Evolutionary conservation across 768 basidiomycete species (phyloP).

Genomic region (Auricularia heimuer): DNA sequence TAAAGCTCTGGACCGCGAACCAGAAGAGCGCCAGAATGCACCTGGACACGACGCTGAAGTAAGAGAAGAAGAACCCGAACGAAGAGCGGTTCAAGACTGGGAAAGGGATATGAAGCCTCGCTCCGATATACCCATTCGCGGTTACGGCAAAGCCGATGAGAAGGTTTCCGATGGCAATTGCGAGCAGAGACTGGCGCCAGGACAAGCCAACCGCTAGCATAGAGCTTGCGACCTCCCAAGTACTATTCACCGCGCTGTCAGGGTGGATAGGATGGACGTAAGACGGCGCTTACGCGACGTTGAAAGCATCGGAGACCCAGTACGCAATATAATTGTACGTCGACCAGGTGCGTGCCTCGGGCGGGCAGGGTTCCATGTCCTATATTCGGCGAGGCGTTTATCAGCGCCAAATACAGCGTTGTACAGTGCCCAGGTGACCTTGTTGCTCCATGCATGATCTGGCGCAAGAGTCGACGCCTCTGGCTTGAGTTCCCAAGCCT

Average conservation of each 20-base stretch:
- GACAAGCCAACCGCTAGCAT: conserved; percentile 70
- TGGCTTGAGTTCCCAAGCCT: conserved; percentile 40
- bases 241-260: conserved; percentile 6
- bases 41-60: conserved; percentile 73
- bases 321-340: conserved; percentile 59
- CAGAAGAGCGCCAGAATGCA: conserved; percentile 18
- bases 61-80: conserved; percentile 85
- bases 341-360: conserved; percentile 51
- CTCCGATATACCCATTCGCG: conserved; percentile 69
- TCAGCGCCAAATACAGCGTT: not conserved
- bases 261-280: conserved; percentile 13
- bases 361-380: conserved; percentile 58
- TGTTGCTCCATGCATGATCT: conserved; percentile 52
- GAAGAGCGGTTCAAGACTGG: conserved; percentile 72
- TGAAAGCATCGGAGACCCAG: conserved; percentile 29
- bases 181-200: conserved; percentile 44
- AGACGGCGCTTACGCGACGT: not conserved
- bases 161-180: conserved; percentile 62
- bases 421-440: conserved; percentile 25
- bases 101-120: conserved; percentile 68
- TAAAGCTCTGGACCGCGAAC: conserved; percentile 57
- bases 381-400: not conserved
- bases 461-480: conserved; percentile 48
- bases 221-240: conserved; percentile 42
- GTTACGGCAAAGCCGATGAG: conserved; percentile 71